Evolutionary conservation across 2,329 filamentous ascomycete species (phyloP), one percentile per base, ranked within the genome.

Genomic region (Hypomyces rosellus): DNA sequence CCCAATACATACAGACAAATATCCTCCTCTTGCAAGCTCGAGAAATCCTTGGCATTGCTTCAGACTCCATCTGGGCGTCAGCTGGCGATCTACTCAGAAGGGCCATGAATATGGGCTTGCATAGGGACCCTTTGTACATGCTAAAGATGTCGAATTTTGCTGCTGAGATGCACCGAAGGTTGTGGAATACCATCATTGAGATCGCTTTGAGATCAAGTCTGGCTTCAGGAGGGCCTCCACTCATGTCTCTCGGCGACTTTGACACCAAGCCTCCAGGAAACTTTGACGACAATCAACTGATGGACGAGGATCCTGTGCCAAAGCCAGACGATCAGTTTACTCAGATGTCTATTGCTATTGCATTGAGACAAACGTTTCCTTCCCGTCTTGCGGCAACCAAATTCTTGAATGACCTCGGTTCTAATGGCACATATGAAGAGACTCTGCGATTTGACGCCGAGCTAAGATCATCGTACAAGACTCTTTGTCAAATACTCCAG

Each of bases 101-200:
- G 1, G 75, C 76, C 1, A 65, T 78, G 20, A 71, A 70, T 37
- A 74, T 78, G 67, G 77, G 77, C 2, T 52, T 80, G 2, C 75
- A 80, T 49, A 64, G 72, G 45, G 77, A 80, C 47, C 75, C 77
- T 0, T 52, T 59, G 0, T 59, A 64, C 2, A 57, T 78, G 0
- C 65, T 71, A 0, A 64, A 69, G 0, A 63, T 62, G 13, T 65
- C 61, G 2, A 59, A 63, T 0, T 66, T 72, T 37, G 61, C 64
- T 1, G 61, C 67, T 1, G 76, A 80, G 60, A 74, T 78, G 62
- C 70, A 74, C 2, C 66, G 75, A 5, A 65, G 77, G 8, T 52
- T 81, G 2, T 80, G 77, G 77, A 75, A 74, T 40, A 77, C 76
- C 1, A 69, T 78, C 15, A 55, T 78, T 0, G 77, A 81, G 57